phyloP scores from a whole-genome alignment of 441 rosid genomes.

The Erodium moschatum region DNA sequence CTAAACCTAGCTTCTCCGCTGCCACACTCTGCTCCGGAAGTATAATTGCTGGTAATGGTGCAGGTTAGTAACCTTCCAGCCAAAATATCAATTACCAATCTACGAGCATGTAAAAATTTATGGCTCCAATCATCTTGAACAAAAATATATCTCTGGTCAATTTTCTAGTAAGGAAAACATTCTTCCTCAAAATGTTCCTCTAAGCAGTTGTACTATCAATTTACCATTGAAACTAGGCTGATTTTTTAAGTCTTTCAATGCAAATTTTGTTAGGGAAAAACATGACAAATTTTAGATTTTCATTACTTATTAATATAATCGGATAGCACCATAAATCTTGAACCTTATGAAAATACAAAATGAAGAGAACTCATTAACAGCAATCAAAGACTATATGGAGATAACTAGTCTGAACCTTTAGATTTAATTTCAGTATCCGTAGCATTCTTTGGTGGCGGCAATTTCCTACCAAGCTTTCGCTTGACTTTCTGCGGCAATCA shows the following conservation, averaged over 20 bases:
- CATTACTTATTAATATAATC: neutral
- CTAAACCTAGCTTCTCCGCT: conserved; percentile 63
- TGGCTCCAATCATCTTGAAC: no score
- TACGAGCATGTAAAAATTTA: conserved; percentile 5
- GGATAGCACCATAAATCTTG: neutral
- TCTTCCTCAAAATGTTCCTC: neutral
- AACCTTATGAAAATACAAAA: neutral
- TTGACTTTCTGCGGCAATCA: conserved; percentile 60
- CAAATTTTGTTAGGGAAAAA: neutral
- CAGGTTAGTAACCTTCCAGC: neutral
- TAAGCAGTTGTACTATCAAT: neutral
- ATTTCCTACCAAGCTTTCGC: conserved; percentile 75
- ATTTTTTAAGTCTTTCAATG: neutral
- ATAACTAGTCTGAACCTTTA: conserved; percentile 42
- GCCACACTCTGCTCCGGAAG: conserved; percentile 88
- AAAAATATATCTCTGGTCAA: neutral
- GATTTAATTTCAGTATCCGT: conserved; percentile 82
- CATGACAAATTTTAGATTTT: neutral
- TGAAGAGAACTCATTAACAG: neutral
- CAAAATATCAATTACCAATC: conserved; percentile 2
- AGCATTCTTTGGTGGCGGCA: conserved; percentile 86
- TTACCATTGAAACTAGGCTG: neutral
- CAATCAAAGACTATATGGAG: neutral
- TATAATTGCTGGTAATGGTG: conserved; percentile 49
- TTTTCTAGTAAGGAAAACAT: neutral